Evolutionary conservation across 1,139 yeast species (phyloP).

Genomic region (Suhomyces taliae): DNA sequence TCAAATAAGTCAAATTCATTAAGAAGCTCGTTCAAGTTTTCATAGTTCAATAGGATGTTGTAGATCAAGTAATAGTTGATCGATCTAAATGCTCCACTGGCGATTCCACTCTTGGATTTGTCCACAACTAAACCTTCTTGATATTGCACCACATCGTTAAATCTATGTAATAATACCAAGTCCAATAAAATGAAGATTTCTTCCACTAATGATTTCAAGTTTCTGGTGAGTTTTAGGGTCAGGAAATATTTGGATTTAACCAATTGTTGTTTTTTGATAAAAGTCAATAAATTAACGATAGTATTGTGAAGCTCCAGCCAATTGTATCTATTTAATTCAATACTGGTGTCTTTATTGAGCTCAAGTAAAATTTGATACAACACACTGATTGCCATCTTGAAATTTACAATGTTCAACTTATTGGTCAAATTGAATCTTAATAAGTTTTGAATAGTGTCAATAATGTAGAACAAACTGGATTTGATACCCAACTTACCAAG

Average conservation of each 20-base stretch:
- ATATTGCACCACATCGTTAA: constrained; percentile 16
- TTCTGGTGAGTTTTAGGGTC: constrained; percentile 12
- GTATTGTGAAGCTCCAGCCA: constrained; percentile 34
- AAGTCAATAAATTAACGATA: constrained; percentile 26
- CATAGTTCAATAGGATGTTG: constrained; percentile 33
- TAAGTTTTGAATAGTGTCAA: constrained; percentile 40
- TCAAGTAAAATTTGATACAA: constrained; percentile 23
- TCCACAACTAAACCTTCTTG: constrained; percentile 7
- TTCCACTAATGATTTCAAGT: constrained; percentile 22
- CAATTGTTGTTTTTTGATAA: constrained; percentile 25
- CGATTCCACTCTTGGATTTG: constrained; percentile 7
- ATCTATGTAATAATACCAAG: constrained; percentile 16
- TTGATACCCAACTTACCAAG: constrained; percentile 26
- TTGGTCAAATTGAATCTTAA: constrained; percentile 42
- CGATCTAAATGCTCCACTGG: constrained; percentile 15
- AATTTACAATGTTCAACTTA: constrained; percentile 32
- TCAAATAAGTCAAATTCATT: constrained; percentile 8
- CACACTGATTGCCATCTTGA: constrained; percentile 25
- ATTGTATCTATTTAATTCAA: constrained; percentile 19
- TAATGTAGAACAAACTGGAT: constrained; percentile 34
- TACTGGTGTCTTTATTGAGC: constrained; percentile 6
- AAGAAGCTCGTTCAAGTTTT: constrained; percentile 19
- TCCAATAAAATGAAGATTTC: constrained; percentile 30
- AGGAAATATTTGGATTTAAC: constrained; percentile 18
- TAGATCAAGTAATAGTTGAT: constrained; percentile 30